Evolutionary conservation across 257 asterid species (phyloP).

Genomic region (Nicotiana attenuata): DNA sequence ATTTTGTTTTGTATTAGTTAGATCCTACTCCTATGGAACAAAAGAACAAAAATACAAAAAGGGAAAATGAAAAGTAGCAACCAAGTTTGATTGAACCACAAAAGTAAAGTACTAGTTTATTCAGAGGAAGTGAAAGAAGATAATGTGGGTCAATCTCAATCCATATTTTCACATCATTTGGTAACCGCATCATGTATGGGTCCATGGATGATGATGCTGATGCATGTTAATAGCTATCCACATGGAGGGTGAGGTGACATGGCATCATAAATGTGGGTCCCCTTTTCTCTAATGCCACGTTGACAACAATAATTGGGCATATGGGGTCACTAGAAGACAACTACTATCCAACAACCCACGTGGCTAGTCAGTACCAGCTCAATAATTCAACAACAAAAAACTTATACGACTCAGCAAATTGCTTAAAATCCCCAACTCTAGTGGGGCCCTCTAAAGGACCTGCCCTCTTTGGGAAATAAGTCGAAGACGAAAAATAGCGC

Average conservation of each 20-base stretch:
- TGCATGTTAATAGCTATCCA: not conserved
- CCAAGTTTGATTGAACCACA: conserved; percentile 9
- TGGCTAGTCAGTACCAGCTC: conserved; percentile 20
- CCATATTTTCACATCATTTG: not conserved
- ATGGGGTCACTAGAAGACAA: conserved; percentile 14
- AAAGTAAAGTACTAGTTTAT: not conserved
- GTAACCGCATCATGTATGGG: not conserved
- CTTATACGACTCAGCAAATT: conserved; percentile 8
- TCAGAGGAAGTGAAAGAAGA: not conserved
- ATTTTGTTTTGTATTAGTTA: not conserved
- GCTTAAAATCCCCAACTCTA: not conserved
- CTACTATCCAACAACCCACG: conserved; percentile 26
- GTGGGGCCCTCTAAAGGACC: not conserved
- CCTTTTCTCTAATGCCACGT: conserved; percentile 8
- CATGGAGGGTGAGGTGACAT: not conserved
- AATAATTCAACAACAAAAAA: conserved; percentile 12
- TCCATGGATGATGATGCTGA: not conserved
- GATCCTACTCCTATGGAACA: conserved; percentile 11
- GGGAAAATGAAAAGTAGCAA: not conserved
- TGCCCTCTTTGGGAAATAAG: not conserved
- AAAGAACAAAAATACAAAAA: not conserved
- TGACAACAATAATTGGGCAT: conserved; percentile 12
- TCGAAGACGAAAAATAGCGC: not conserved
- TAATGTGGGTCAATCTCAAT: conserved; percentile 4
- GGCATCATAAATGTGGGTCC: not conserved